Conservation (phyloP, 345 rosid species). For the Theobroma cacao region DNA sequence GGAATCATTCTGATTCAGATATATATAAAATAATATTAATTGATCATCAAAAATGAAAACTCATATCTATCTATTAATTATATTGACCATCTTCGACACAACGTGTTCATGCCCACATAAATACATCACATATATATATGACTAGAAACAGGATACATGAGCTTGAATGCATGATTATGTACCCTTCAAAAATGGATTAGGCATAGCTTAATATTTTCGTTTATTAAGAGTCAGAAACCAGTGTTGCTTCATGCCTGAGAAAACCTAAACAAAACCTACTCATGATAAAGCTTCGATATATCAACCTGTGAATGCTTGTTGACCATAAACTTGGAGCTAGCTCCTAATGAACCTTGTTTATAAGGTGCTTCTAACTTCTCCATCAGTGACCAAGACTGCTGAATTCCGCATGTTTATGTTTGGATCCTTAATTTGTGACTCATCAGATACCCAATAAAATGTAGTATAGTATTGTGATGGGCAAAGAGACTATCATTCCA, state of each 20-base stretch:
- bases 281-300: background rate
- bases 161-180: background rate
- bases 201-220: background rate
- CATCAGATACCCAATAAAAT: slow-evolving; percentile 13
- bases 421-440: background rate
- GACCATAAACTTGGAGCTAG: background rate
- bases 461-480: slow-evolving; percentile 16
- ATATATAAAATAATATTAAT: background rate
- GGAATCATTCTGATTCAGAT: background rate
- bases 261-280: background rate
- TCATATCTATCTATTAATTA: background rate
- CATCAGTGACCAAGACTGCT: background rate
- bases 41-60: background rate
- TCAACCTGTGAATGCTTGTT: background rate
- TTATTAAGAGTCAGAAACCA: background rate
- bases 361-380: background rate
- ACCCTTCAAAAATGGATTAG: slow-evolving; percentile 5
- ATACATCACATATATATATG: too few relatives aligned
- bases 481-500: slow-evolving; percentile 19
- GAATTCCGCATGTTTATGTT: background rate
- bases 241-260: background rate
- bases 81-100: background rate
- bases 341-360: background rate
- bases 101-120: background rate
- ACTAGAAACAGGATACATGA: slow-evolving; percentile 11